These are phyloP conservation scores for Debaryomyces nepalensis DNA, from an alignment of 1,139 yeast species.

Conservation along the genomic window DNA sequence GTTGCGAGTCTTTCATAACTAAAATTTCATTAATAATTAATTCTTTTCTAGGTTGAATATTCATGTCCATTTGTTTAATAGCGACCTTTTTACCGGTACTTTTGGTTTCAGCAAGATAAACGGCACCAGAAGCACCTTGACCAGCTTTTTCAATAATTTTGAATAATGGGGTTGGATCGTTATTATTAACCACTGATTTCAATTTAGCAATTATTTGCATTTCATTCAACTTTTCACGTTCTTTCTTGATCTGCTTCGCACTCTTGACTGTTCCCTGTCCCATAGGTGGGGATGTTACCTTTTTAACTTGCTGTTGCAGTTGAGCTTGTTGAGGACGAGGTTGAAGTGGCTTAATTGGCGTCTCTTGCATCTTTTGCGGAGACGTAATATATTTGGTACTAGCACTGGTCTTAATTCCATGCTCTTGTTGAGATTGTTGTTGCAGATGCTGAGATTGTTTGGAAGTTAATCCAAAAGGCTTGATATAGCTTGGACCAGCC, in stretches of 20 bases:
- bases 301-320: slow-evolving; percentile 15
- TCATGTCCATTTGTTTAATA: slow-evolving; percentile 92
- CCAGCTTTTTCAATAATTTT: slow-evolving; percentile 94
- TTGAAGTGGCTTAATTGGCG: slow-evolving; percentile 27
- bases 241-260: slow-evolving; percentile 55
- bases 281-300: slow-evolving; percentile 16
- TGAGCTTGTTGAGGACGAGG: slow-evolving; percentile 21
- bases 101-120: slow-evolving; percentile 80
- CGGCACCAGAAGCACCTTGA: slow-evolving; percentile 99
- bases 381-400: slow-evolving; percentile 18
- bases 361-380: slow-evolving; percentile 15
- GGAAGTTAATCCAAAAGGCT: slow-evolving; percentile 23
- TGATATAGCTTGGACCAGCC: slow-evolving; percentile 29
- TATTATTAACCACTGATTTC: slow-evolving; percentile 77
- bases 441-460: slow-evolving; percentile 17
- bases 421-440: slow-evolving; percentile 16
- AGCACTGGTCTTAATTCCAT: slow-evolving; percentile 19
- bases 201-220: slow-evolving; percentile 84
- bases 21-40: slow-evolving; percentile 66
- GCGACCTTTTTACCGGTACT: slow-evolving; percentile 62
- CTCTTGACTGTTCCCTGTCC: slow-evolving; percentile 39
- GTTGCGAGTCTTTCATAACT: slow-evolving; percentile 55
- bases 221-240: slow-evolving; percentile 79
- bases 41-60: slow-evolving; percentile 93
- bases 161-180: slow-evolving; percentile 85